Conservation (phyloP, 2,329 filamentous ascomycete species). For the Aspergillus persii region DNA sequence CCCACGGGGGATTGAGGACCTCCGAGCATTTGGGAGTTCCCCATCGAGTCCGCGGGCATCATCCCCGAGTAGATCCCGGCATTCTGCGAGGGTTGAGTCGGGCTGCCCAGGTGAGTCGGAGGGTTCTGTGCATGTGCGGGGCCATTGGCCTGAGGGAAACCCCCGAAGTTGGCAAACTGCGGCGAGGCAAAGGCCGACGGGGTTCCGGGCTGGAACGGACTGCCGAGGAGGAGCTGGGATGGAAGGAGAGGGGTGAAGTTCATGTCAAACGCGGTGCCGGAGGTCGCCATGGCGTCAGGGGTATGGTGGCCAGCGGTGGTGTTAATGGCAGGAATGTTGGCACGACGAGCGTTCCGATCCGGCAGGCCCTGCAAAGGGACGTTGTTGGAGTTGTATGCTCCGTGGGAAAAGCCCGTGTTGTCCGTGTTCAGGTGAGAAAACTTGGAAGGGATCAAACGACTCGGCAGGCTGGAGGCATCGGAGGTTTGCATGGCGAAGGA, state of each 20-base stretch:
- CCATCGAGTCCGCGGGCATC: slow-evolving; percentile 80
- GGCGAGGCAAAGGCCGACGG: slow-evolving; percentile 85
- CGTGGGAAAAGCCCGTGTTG: slow-evolving; percentile 88
- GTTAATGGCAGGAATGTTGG: slow-evolving; percentile 88
- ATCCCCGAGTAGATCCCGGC: slow-evolving; percentile 81
- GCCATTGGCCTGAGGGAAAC: slow-evolving; percentile 65
- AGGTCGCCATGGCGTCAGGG: slow-evolving; percentile 73
- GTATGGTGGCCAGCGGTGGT: slow-evolving; percentile 66
- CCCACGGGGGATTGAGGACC: slow-evolving; percentile 82
- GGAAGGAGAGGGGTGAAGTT: slow-evolving; percentile 96
- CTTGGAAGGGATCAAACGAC: slow-evolving; percentile 71
- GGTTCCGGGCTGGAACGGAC: slow-evolving; percentile 93
- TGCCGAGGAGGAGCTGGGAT: slow-evolving; percentile 89
- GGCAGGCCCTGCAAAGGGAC: slow-evolving; percentile 70
- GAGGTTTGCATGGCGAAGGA: slow-evolving; percentile 82
- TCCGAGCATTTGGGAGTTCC: slow-evolving; percentile 74
- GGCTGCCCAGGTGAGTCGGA: slow-evolving; percentile 66
- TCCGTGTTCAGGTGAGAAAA: slow-evolving; percentile 67
- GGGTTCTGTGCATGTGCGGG: slow-evolving; percentile 55
- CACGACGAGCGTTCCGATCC: slow-evolving; percentile 78
- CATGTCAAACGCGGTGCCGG: slow-evolving; percentile 91
- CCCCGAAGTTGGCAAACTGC: slow-evolving; percentile 82
- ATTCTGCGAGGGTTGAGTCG: slow-evolving; percentile 66
- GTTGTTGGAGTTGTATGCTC: slow-evolving; percentile 83
- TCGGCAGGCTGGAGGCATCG: slow-evolving; percentile 62